Base-by-base conservation (phyloP, 2,329 filamentous ascomycete species). In the Alternaria hordeiaustralica region DNA sequence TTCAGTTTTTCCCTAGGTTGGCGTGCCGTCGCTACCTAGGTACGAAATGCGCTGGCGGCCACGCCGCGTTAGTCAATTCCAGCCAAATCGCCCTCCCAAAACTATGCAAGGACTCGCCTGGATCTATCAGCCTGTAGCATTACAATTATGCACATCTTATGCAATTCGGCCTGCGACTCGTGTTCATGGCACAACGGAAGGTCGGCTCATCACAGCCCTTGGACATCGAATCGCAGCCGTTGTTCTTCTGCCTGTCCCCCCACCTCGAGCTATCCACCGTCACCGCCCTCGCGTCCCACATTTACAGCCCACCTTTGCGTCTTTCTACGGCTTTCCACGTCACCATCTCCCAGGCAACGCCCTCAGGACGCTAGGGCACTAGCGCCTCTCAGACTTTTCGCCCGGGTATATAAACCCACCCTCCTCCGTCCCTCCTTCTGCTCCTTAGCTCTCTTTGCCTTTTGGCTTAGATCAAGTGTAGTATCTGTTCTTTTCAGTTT, bases 401-500 rank as follows among this genome's bases (percentile, higher is more conserved):
- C 33, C 10, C 28, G 8, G 15, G 4, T 60, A 63, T 63, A 63
- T 55, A 59, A 56, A 30, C 20, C 13, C 18, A n/a, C 18, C 45
- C 9, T 4, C 51, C 55, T 57, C 47, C 55, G 26, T 55, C 63
- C 47, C 55, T 45, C 18, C 45, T 43, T 53, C 21, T 51, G 5
- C 13, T 63, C 63, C 4, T 57, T 56, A 65, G 63, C 63, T 63
- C 63, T 65, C 63, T 65, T 65, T 65, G 63, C 60, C 60, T 66
- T 69, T 62, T 65, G 63, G 63, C 63, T 65, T 65, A 62, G 63
- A 65, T 65, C 63, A 65, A 67, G 68, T 70, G 66, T 70, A 69
- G 91, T 93, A 93, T 92, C 90, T 93, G 91, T 94, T 94, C 91
- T 94, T 93, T 92, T 93, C 90, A 94, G 92, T 93, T 94, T 94